Evolutionary conservation across 148 eudicot species (phyloP), one percentile per base, ranked within the genome.

Genomic region (Selenicereus undatus): DNA sequence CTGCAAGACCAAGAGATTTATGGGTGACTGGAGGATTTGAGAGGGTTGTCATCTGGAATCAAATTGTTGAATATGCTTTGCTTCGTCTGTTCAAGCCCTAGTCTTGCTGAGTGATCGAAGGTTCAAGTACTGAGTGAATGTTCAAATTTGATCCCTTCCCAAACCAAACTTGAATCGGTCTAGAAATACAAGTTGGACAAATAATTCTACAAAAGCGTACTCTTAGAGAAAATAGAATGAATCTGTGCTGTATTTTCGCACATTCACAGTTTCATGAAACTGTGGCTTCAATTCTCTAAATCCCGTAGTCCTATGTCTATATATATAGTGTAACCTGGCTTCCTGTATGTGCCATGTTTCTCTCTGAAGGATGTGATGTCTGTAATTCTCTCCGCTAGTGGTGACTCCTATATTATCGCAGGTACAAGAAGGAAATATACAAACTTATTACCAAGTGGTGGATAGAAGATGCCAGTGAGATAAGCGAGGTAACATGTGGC

Each of bases 381-480:
- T 51, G 52, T 27, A 39, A 72, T 18, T 42, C 80, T 54, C 76
- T 68, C 56, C 51, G 64, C 48, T 56, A 13, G 2, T 45, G 36
- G 29, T 74, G 73, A 75, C 29, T 43, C 65, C 2, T 8, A 36
- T 73, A 26, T 64, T 84, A 18, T 83, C 54, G 62, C 88, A 92
- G 91, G 81, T 87, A 89, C 82, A 92, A 89, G 78, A 87, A 88
- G 71, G 87, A 89, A 84, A 74, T 91, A 69, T 86, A 73, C 51
- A 87, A 89, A 65, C 88, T 88, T 80, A 82, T 85, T 50, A 82
- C 81, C 79, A 90, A 90, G 81, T 82, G 83, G 58, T 65, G 17
- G 69, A 36, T 84, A 22, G 91, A 89, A 85, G 89, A 88, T 78
- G 81, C 83, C 69, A 87, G 86, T 80, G 78, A 84, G 26, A 75